These are phyloP conservation scores for Penicillium sp. DNA, from an alignment of 2,329 filamentous ascomycete genomes.

Conservation along the genomic window DNA sequence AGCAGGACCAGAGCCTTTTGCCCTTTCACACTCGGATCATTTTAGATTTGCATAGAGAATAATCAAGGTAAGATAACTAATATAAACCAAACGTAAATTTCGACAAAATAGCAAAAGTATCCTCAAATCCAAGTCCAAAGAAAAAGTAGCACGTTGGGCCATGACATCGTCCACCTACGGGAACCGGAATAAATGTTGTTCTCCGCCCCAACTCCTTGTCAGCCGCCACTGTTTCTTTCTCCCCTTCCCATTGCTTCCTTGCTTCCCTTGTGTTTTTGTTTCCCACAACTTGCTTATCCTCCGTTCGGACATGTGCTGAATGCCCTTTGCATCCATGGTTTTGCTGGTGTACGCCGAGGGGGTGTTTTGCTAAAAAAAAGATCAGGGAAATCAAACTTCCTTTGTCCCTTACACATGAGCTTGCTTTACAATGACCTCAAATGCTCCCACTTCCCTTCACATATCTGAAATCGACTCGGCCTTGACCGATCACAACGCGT, in stretches of 20 bases:
- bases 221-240: slow-evolving; percentile 27
- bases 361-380: slow-evolving; percentile 11
- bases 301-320: slow-evolving; percentile 8
- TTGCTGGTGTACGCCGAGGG: slow-evolving; percentile 20
- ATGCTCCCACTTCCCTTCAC: slow-evolving; percentile 2
- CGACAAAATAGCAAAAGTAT: not conserved
- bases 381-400: slow-evolving; percentile 5
- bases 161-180: slow-evolving; percentile 8
- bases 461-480: slow-evolving; percentile 8
- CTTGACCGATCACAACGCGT: slow-evolving; percentile 17
- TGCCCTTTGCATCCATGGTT: slow-evolving; percentile 26
- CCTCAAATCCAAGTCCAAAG: not conserved
- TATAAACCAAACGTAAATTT: not conserved
- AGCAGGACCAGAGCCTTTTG: not conserved
- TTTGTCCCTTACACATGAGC: slow-evolving; percentile 10
- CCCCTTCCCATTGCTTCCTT: slow-evolving; percentile 20
- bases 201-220: slow-evolving; percentile 32
- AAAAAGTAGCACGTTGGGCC: slow-evolving; percentile 3
- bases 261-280: slow-evolving; percentile 10
- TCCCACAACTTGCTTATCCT: not conserved
- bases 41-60: not conserved
- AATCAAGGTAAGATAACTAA: too few relatives aligned
- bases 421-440: slow-evolving; percentile 16
- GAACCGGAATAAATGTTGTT: slow-evolving; percentile 25
- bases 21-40: not conserved